Percentiles rank a stretch among this genome's conserved stretches.
Evolutionary conservation across 2,329 filamentous ascomycete genomes (phyloP).

Genomic region (Ceratocystis destructans): DNA sequence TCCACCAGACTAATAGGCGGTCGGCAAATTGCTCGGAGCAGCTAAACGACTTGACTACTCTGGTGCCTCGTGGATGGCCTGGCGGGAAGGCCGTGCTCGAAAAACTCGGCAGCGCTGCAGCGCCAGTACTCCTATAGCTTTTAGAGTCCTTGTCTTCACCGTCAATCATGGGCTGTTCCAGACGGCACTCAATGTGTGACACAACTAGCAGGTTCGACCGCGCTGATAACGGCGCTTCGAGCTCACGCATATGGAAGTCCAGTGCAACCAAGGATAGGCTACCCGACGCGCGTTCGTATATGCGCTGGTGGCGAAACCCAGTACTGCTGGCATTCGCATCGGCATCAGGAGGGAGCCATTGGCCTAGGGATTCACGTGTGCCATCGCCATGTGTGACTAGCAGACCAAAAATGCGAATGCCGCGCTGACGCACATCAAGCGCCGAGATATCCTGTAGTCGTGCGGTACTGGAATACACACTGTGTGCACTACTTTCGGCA

Average conservation of each 20-base stretch:
- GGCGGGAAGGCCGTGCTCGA: slow-evolving; percentile 6
- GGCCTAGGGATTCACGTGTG: slow-evolving; percentile 10
- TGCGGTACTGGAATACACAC: slow-evolving; percentile 6
- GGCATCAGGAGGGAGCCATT: slow-evolving; percentile 14
- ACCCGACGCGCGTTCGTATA: background rate
- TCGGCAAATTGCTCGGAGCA: background rate
- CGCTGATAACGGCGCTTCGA: slow-evolving; percentile 10
- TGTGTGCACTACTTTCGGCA: slow-evolving; percentile 12
- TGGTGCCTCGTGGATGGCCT: slow-evolving; percentile 6
- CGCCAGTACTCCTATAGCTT: background rate
- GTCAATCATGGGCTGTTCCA: background rate
- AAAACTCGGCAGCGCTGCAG: background rate
- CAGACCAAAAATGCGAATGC: slow-evolving; percentile 10
- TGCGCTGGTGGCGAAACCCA: slow-evolving; percentile 4
- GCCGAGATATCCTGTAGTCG: background rate
- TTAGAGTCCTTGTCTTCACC: background rate
- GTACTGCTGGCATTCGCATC: background rate
- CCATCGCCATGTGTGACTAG: slow-evolving; percentile 12
- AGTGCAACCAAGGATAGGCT: background rate
- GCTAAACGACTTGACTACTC: slow-evolving; percentile 12
- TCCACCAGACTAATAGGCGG: slow-evolving; percentile 15
- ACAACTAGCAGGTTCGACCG: slow-evolving; percentile 11
- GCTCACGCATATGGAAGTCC: slow-evolving; percentile 13
- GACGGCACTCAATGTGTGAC: slow-evolving; percentile 10
- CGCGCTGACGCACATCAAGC: slow-evolving; percentile 7